These are phyloP conservation scores for Eucalyptus pauciflora DNA, from an alignment of 345 rosid genomes.

Conservation along the genomic window DNA sequence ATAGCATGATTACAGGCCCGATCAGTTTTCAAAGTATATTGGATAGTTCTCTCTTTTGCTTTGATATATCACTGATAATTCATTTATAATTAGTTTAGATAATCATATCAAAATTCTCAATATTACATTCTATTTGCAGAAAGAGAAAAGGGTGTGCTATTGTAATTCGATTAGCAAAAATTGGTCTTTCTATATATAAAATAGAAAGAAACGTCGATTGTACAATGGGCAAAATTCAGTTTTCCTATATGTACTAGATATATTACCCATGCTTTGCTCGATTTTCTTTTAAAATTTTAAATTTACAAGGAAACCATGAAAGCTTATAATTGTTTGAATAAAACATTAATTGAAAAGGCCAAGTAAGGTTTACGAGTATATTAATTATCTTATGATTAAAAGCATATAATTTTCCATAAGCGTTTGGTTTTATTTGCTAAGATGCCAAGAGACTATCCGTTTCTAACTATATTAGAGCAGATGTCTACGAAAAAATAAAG, in stretches of 20 bases:
- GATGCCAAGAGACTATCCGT: background rate
- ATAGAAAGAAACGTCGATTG: background rate
- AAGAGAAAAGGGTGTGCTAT: background rate
- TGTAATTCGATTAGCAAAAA: background rate
- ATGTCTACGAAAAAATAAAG: background rate
- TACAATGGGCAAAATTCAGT: background rate
- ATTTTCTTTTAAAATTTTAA: background rate
- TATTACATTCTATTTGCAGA: background rate
- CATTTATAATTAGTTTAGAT: background rate
- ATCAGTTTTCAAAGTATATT: background rate
- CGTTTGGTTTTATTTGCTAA: background rate
- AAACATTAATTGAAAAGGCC: background rate
- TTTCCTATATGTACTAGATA: background rate
- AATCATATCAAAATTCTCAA: background rate
- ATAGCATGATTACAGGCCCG: background rate
- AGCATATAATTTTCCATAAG: background rate
- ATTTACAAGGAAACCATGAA: background rate
- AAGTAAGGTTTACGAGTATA: background rate
- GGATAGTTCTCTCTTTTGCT: background rate
- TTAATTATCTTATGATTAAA: background rate
- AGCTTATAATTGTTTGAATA: background rate
- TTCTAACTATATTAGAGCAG: background rate
- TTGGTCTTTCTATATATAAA: background rate
- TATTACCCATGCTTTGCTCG: background rate
- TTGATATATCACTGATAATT: background rate